A percentile compares a stretch with the other conserved stretches of the same genome.
These are phyloP conservation scores for Xylogone sp. DNA, from an alignment of 2,329 filamentous ascomycete genomes.

Conservation along the genomic window DNA sequence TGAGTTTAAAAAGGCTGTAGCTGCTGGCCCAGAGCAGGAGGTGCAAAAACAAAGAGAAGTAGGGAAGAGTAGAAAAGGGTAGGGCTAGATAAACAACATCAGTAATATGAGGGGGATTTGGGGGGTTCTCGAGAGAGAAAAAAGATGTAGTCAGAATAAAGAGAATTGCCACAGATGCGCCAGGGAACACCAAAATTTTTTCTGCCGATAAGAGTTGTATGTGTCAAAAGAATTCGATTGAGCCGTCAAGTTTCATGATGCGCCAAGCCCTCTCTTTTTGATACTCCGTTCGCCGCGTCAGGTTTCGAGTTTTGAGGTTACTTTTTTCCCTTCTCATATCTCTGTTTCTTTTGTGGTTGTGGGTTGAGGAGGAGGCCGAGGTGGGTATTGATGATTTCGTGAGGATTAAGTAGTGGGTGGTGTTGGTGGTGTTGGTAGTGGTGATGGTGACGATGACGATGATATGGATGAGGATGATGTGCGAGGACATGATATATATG, in stretches of 20 bases:
- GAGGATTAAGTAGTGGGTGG: neutral
- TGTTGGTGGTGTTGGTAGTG: neutral
- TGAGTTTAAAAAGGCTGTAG: too few species aligned
- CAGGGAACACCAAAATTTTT: slow-evolving; percentile 9
- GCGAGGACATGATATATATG: neutral
- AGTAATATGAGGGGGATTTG: neutral
- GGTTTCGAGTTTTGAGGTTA: slow-evolving; percentile 10
- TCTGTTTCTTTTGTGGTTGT: slow-evolving; percentile 1
- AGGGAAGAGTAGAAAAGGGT: neutral
- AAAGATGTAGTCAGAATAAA: neutral
- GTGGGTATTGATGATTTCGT: neutral
- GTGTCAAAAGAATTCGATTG: slow-evolving; percentile 8
- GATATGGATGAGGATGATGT: neutral
- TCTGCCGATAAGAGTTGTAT: slow-evolving; percentile 3
- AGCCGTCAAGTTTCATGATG: slow-evolving; percentile 13
- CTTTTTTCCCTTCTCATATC: neutral
- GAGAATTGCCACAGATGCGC: slow-evolving; percentile 8
- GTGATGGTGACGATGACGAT: neutral
- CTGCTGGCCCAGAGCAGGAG: neutral
- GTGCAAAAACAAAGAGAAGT: neutral
- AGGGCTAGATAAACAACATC: neutral
- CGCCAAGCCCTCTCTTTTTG: slow-evolving; percentile 23
- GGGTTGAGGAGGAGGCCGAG: slow-evolving; percentile 1
- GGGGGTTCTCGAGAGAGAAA: too few species aligned
- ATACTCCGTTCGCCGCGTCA: slow-evolving; percentile 29